phyloP scores from a whole-genome alignment of 2,329 filamentous ascomycete species.

The Mycosphaerella sp. region DNA sequence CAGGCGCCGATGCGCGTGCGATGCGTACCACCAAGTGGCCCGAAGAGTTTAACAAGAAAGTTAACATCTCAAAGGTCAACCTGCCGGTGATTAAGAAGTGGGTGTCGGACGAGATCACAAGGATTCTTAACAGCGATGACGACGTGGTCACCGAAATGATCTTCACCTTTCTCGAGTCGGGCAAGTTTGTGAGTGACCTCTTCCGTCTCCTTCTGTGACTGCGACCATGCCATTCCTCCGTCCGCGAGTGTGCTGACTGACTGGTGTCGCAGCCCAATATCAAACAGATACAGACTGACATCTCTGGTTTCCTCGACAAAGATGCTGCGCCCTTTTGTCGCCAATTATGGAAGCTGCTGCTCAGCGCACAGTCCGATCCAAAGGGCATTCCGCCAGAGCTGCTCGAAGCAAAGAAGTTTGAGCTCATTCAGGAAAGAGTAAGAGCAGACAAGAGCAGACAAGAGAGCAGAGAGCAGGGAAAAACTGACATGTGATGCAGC shows the following conservation, averaged over 20 bases:
- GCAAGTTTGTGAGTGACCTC: conserved; percentile 60
- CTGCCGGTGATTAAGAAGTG: conserved; percentile 99
- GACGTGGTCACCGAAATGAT: conserved; percentile 89
- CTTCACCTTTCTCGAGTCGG: conserved; percentile 63
- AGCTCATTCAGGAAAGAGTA: conserved; percentile 93
- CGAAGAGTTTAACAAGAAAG: conserved; percentile 86
- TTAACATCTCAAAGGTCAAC: conserved; percentile 97
- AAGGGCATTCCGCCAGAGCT: conserved; percentile 92
- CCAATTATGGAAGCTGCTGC: conserved; percentile 82
- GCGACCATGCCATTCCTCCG: background rate
- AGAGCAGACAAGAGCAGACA: background rate
- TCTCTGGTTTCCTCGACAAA: conserved; percentile 91
- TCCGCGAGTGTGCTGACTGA: background rate
- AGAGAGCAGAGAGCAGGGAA: background rate
- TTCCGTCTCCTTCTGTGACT: background rate
- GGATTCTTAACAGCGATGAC: conserved; percentile 86
- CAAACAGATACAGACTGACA: conserved; percentile 87
- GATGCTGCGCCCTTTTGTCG: conserved; percentile 86
- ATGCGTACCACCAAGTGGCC: conserved; percentile 90
- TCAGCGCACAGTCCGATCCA: conserved; percentile 82
- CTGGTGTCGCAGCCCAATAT: conserved; percentile 51
- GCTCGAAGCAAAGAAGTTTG: conserved; percentile 90
- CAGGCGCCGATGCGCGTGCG: conserved; percentile 81
- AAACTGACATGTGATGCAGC: conserved; percentile 44
- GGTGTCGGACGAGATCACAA: conserved; percentile 82